A percentile compares a stretch with the other conserved stretches of the same genome.
Conservation (phyloP, 1,139 yeast genomes). For the Yamadazyma pseudoaaseri region DNA sequence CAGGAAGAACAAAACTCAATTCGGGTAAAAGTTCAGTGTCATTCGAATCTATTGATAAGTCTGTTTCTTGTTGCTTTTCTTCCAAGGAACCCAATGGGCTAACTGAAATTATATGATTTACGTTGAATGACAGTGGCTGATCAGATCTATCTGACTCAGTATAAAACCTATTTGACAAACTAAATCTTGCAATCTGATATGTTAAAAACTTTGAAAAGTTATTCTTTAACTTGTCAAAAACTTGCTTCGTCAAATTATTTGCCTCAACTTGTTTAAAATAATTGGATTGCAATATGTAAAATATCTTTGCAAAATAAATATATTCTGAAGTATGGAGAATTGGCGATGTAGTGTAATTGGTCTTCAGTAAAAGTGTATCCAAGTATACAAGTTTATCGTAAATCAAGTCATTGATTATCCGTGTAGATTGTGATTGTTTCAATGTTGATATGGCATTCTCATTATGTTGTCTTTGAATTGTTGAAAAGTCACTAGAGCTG, state of each 20-base stretch:
- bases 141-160: constrained; percentile 19
- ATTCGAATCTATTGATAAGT: constrained; percentile 2
- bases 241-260: constrained; percentile 16
- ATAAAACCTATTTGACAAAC: constrained; percentile 11
- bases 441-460: constrained; percentile 1
- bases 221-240: constrained; percentile 22
- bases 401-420: constrained; percentile 11
- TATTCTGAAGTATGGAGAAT: constrained; percentile 27
- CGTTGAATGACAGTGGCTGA: constrained; percentile 10
- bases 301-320: constrained; percentile 36
- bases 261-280: constrained; percentile 22
- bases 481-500: constrained; percentile 11
- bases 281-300: constrained; percentile 27
- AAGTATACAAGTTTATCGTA: constrained; percentile 14
- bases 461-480: not conserved
- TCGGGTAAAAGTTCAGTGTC: constrained; percentile 4
- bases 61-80: constrained; percentile 8
- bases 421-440: constrained; percentile 1
- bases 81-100: constrained; percentile 3
- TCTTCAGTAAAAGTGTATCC: constrained; percentile 14
- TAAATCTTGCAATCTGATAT: constrained; percentile 23
- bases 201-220: constrained; percentile 26
- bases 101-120: constrained; percentile 8
- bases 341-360: constrained; percentile 8
- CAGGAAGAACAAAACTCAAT: constrained; percentile 1